Base-by-base conservation (phyloP, 2,329 filamentous ascomycete species). In the Ascochyta pisi region DNA sequence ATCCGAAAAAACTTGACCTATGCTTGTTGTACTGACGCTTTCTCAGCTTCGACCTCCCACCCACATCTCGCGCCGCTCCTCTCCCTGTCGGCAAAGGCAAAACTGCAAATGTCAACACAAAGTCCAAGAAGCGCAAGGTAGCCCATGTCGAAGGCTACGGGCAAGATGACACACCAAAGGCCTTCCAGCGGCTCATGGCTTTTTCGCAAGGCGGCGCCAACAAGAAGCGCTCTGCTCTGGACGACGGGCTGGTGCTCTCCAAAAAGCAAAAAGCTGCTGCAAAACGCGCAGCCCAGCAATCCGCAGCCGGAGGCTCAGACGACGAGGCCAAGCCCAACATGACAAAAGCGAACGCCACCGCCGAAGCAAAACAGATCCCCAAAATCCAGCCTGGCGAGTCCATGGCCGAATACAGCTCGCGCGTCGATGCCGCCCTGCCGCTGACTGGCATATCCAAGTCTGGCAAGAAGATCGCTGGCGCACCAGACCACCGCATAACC, bases 181-280 rank as follows among this genome's bases (percentile, higher is more conserved):
- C 90, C 1, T 99, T 99, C 76, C 86, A 86, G 59, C 87, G 92
- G 12, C 79, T 98, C 60, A 95, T 98, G 90, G 86, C 90, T 31
- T 85, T 87, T 63, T 84, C 88, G 37, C 76, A 80, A 15, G 82
- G 85, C n/a, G 78, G 78, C 49, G 44, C 34, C 41, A 52, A 48
- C 39, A 87, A 86, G 69, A 73, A 71, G 40, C 71, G 67, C 23
- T 82, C 83, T 5, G 87, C 89, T 6, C 80, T 96, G 8, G 89
- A 96, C 70, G 85, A 95, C 61, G 90, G 90, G n/a, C 70, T 56
- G 2, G 47, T 63, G 65, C 77, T 77, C 23, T 75, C 69, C 22
- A 82, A 81, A 65, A 85, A 84, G 66, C 79, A 81, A 42, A 84
- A 83, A 62, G 46, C 44, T 6, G 57, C 62, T 45, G 39, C 52